Evolutionary conservation across 2,329 filamentous ascomycete species (phyloP).

Genomic region (Hypoxylon sp.): DNA sequence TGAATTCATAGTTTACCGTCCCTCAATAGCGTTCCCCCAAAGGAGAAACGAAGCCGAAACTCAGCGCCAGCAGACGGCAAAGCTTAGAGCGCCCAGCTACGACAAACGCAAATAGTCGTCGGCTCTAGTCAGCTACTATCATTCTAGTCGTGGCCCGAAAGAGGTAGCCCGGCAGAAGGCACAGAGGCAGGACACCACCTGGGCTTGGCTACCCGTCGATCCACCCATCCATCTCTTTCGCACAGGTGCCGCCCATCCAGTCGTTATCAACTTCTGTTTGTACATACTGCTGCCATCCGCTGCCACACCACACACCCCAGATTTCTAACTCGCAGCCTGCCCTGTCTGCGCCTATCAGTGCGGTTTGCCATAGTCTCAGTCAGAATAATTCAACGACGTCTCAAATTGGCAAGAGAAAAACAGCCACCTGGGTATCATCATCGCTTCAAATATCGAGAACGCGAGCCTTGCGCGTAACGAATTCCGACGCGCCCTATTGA

Average conservation of each 20-base stretch:
- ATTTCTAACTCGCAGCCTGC: constrained; percentile 48
- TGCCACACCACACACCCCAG: constrained; percentile 48
- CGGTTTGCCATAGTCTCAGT: constrained; percentile 35
- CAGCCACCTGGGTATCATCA: constrained; percentile 21
- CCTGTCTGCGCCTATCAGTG: constrained; percentile 46
- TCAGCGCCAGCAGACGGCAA: constrained; percentile 25
- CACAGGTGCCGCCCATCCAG: constrained; percentile 44
- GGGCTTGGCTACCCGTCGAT: constrained; percentile 49
- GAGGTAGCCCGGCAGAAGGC: constrained; percentile 42
- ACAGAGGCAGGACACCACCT: constrained; percentile 43
- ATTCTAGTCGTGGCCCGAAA: constrained; percentile 31
- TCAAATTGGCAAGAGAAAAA: constrained; percentile 32
- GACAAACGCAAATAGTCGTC: constrained; percentile 27
- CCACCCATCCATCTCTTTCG: constrained; percentile 45
- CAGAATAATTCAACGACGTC: constrained; percentile 33
- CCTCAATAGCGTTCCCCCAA: constrained; percentile 19
- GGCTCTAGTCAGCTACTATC: constrained; percentile 31
- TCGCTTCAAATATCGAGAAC: constrained; percentile 27
- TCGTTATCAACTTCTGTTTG: constrained; percentile 44
- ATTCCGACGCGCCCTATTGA: constrained; percentile 24
- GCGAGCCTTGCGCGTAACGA: constrained; percentile 20
- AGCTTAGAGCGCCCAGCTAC: constrained; percentile 29
- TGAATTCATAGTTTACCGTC: constrained; percentile 6
- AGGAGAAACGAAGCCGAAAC: constrained; percentile 32
- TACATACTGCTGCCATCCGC: constrained; percentile 47